phyloP scores from a whole-genome alignment of 345 rosid species.

The Ceriops decandra region DNA sequence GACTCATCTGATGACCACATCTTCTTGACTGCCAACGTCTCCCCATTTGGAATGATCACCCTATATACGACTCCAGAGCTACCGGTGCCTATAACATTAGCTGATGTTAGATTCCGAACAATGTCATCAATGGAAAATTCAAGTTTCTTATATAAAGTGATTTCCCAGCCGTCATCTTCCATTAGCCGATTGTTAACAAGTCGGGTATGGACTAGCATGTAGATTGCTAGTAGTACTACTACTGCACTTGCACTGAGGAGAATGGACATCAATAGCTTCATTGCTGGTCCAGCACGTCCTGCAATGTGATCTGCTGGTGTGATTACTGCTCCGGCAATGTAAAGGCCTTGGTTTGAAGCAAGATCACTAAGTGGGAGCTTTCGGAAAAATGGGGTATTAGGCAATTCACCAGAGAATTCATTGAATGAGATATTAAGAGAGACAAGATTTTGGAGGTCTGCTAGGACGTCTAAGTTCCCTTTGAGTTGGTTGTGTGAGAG shows the following conservation, averaged over 20 bases:
- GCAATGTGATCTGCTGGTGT: slow-evolving; percentile 36
- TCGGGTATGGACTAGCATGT: slow-evolving; percentile 47
- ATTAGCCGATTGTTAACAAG: slow-evolving; percentile 28
- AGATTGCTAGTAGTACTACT: slow-evolving; percentile 54
- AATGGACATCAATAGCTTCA: slow-evolving; percentile 54
- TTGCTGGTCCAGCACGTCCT: slow-evolving; percentile 42
- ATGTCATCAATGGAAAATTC: slow-evolving; percentile 75
- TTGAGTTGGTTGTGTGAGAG: slow-evolving; percentile 69
- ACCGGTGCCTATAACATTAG: slow-evolving; percentile 90
- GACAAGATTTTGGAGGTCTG: slow-evolving; percentile 75
- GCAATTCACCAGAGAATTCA: slow-evolving; percentile 80
- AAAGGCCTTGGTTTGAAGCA: slow-evolving; percentile 63
- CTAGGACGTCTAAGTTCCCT: slow-evolving; percentile 61
- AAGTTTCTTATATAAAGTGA: slow-evolving; percentile 77
- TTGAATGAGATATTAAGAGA: slow-evolving; percentile 89
- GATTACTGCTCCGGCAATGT: slow-evolving; percentile 38
- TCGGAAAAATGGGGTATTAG: slow-evolving; percentile 70
- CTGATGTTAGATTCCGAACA: slow-evolving; percentile 54
- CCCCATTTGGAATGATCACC: slow-evolving; percentile 66
- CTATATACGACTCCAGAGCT: slow-evolving; percentile 94
- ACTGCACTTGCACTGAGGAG: slow-evolving; percentile 63
- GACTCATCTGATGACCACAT: slow-evolving; percentile 89
- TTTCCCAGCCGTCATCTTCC: slow-evolving; percentile 61
- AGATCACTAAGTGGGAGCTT: slow-evolving; percentile 77
- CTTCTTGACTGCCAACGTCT: slow-evolving; percentile 79